phyloP scores from a whole-genome alignment of 163 green algal genomes.

The Scenedesmus sp. region DNA sequence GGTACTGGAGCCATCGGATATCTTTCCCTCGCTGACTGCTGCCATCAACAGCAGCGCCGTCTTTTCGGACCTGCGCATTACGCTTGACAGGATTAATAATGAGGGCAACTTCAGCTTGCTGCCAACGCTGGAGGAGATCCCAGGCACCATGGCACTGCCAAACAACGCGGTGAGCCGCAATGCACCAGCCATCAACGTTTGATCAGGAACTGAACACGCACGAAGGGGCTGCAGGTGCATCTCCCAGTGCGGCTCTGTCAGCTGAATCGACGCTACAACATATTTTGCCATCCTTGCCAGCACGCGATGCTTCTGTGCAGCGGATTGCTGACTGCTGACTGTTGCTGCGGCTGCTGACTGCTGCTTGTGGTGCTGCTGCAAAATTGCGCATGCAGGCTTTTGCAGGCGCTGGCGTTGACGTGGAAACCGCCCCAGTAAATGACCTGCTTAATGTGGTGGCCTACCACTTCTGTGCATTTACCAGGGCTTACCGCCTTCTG shows the following conservation, averaged over 20 bases:
- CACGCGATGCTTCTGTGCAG: neutral
- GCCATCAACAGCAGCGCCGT: neutral
- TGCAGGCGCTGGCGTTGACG: neutral
- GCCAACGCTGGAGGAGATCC: slow-evolving; percentile 14
- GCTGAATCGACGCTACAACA: too few relatives aligned
- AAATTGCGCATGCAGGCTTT: slow-evolving; percentile 13
- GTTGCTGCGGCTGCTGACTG: neutral
- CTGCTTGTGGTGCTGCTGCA: neutral
- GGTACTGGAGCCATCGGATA: slow-evolving; percentile 27
- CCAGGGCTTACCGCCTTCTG: slow-evolving; percentile 9
- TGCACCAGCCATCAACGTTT: neutral
- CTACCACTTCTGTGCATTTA: slow-evolving; percentile 42
- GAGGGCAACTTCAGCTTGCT: slow-evolving; percentile 42
- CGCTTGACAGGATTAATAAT: neutral
- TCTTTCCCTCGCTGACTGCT: slow-evolving; percentile 22
- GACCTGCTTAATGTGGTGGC: slow-evolving; percentile 21
- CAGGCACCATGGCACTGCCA: neutral
- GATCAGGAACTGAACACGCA: neutral
- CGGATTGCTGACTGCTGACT: neutral
- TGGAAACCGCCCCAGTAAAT: neutral
- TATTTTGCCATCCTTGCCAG: neutral
- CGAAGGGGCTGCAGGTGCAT: too few relatives aligned
- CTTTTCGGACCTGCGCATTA: slow-evolving; percentile 4
- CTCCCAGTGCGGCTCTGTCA: too few relatives aligned
- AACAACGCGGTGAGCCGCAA: slow-evolving; percentile 3